Evolutionary conservation across 148 eudicot species (phyloP).

Genomic region (Agrostemma githago): DNA sequence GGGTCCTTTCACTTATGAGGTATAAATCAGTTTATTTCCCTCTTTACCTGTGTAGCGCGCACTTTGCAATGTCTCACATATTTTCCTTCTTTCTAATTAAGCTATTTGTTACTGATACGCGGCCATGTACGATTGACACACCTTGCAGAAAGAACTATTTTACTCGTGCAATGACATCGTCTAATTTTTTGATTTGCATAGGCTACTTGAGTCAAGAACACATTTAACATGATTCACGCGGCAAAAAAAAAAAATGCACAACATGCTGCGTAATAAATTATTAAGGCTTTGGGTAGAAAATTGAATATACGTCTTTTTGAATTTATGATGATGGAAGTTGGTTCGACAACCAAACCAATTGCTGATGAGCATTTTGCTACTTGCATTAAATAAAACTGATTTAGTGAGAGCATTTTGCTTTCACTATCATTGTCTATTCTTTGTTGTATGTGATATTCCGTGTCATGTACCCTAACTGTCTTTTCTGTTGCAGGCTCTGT

Average conservation of each 20-base stretch:
- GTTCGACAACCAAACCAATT: background rate
- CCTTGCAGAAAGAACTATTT: background rate
- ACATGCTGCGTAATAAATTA: background rate
- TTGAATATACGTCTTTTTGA: background rate
- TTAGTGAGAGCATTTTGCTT: conserved; percentile 1
- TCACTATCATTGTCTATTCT: background rate
- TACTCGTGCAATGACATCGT: background rate
- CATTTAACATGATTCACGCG: background rate
- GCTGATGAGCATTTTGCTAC: too few species aligned
- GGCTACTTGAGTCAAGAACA: background rate
- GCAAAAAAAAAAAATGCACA: background rate
- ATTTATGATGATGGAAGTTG: background rate
- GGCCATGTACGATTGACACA: background rate
- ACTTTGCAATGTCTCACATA: background rate
- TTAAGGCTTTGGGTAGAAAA: background rate
- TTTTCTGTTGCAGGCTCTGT: conserved; percentile 57
- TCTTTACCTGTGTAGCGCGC: background rate
- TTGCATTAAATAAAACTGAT: background rate
- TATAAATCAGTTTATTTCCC: conserved; percentile 17
- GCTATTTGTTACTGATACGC: background rate
- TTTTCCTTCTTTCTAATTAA: background rate
- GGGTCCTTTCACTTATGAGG: conserved; percentile 98
- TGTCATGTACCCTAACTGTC: conserved; percentile 7
- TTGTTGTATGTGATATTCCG: background rate
- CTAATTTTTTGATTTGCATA: background rate